These are phyloP conservation scores for Fraxinus velutina DNA, from an alignment of 305 asterid genomes.

Conservation along the genomic window DNA sequence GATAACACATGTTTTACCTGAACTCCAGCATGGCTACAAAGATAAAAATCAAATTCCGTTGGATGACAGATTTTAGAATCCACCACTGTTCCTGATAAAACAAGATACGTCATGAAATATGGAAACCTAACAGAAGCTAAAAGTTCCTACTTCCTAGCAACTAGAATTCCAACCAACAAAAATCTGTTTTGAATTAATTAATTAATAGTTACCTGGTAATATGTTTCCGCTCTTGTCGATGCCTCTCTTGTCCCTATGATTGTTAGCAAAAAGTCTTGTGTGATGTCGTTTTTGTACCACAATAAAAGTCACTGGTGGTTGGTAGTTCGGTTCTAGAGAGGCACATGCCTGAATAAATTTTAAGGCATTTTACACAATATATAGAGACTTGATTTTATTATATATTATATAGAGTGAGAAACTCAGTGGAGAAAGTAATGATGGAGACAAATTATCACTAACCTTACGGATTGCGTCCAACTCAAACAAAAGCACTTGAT, in stretches of 20 bases:
- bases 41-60: conserved; percentile 91
- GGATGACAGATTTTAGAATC: conserved; percentile 98
- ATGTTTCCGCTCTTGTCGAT: conserved; percentile 88
- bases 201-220: conserved; percentile 61
- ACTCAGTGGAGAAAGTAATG: background rate
- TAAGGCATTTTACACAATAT: background rate
- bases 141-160: background rate
- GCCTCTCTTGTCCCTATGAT: conserved; percentile 84
- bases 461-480: conserved; percentile 98
- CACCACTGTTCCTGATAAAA: conserved; percentile 74
- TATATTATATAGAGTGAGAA: background rate
- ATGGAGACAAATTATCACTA: background rate
- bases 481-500: conserved; percentile 92
- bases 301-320: conserved; percentile 93
- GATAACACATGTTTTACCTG: conserved; percentile 49
- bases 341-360: conserved; percentile 71
- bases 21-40: conserved; percentile 97
- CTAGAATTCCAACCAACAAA: background rate
- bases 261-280: conserved; percentile 83
- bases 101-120: conserved; percentile 1
- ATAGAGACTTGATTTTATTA: background rate
- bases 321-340: conserved; percentile 91
- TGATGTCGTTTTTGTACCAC: conserved; percentile 96
- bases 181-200: background rate
- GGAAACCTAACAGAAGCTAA: background rate